Evolutionary conservation across 257 asterid genomes (phyloP), one percentile per base, ranked within the genome.

Genomic region (Petunia axillaris): DNA sequence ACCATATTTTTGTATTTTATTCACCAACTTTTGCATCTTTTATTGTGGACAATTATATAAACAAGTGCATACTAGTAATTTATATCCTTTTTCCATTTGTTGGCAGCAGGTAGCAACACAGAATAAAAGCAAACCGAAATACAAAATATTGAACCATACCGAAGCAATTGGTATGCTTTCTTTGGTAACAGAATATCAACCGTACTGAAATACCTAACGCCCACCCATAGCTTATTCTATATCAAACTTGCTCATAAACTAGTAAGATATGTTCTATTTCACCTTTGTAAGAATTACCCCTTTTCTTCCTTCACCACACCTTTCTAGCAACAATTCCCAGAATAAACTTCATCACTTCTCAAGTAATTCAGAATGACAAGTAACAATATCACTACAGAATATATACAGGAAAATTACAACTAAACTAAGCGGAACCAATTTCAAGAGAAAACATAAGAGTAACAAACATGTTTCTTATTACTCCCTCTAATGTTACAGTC

Each of bases 401-500:
- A 10, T 71, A 35, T 58, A n/a, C 8, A 53, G 16, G 10, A 2
- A 50, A 48, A 35, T 50, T 35, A 40, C 41, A 71, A 48, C 40
- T 0, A 52, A 15, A 13, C 39, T 59, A 37, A 59, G 64, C 64
- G 16, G 64, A 25, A 59, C 13, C 9, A 16, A 5, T 59, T 59
- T 59, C 8, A 16, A 44, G 14, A 46, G 76, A 44, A 43, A 44
- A 70, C 1, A 44, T 16, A 71, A 25, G 1, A n/a, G 54, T 1
- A 50, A 44, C 62, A 73, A 73, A 73, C 62, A 50, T 48, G 46
- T 73, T 57, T 80, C 77, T 65, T 75, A 83, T 83, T 66, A 48
- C 41, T 35, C 80, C 73, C 16, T 75, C 83, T 75, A 83, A 65
- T 75, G 81, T 83, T 79, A 75, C 78, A 46, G 83, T 64, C 81